phyloP scores from a whole-genome alignment of 1,284 basidiomycete genomes.

The Leccinum subrobustum region DNA sequence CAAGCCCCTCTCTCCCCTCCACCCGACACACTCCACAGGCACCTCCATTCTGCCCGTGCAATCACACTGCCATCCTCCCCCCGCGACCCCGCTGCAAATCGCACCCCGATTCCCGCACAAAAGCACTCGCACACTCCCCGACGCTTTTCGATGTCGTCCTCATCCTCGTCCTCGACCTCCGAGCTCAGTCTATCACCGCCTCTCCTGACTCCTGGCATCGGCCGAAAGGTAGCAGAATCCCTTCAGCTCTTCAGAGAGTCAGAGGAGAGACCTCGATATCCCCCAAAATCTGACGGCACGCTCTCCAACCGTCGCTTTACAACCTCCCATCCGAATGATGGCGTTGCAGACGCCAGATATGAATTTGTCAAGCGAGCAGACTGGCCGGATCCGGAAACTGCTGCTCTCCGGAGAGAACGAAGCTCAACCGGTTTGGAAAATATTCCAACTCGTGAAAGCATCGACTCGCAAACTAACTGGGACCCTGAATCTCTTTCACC shows the following conservation, averaged over 20 bases:
- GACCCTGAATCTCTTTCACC: conserved; percentile 37
- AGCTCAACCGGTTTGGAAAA: conserved; percentile 59
- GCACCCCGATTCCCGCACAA: conserved; percentile 14
- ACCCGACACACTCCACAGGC: conserved; percentile 20
- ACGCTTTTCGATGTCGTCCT: conserved; percentile 40
- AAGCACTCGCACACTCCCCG: conserved; percentile 41
- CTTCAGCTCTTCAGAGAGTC: conserved; percentile 80
- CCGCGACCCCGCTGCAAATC: conserved; percentile 5
- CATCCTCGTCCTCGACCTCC: conserved; percentile 40
- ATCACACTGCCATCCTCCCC: conserved; percentile 40
- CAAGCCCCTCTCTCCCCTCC: conserved; percentile 29
- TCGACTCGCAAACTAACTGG: conserved; percentile 30
- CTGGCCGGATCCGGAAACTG: conserved; percentile 75
- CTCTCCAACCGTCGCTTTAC: conserved; percentile 40
- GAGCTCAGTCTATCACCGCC: conserved; percentile 17
- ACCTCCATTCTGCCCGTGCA: conserved; percentile 35
- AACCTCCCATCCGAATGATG: conserved; percentile 45
- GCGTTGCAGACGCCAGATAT: conserved; percentile 64
- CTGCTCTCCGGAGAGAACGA: conserved; percentile 62
- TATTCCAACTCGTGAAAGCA: conserved; percentile 49
- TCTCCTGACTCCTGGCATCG: conserved; percentile 48
- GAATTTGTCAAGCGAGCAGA: conserved; percentile 80
- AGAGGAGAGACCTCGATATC: conserved; percentile 38
- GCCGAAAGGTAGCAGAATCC: conserved; percentile 77
- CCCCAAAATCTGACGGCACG: conserved; percentile 32